These are phyloP conservation scores for Mercurialis annua DNA, from an alignment of 345 rosid species.

Conservation along the genomic window DNA sequence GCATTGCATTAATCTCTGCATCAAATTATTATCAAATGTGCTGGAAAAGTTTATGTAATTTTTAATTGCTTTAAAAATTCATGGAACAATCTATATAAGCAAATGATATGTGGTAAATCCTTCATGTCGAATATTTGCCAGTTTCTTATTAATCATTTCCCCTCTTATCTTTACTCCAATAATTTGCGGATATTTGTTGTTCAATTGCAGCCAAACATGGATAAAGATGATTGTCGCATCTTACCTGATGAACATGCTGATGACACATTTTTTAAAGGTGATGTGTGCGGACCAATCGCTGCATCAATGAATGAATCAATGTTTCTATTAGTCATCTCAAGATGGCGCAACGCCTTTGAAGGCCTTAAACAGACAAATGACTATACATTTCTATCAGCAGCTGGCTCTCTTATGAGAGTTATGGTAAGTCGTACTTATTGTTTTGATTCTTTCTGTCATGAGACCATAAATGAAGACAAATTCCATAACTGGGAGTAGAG, in stretches of 20 bases:
- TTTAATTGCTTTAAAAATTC: background rate
- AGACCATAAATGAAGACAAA: background rate
- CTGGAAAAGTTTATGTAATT: background rate
- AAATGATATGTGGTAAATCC: background rate
- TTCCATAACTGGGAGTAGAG: background rate
- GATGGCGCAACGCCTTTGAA: slow-evolving; percentile 81
- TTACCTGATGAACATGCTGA: slow-evolving; percentile 33
- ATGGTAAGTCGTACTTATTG: slow-evolving; percentile 46
- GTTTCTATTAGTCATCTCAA: slow-evolving; percentile 75
- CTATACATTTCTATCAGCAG: slow-evolving; percentile 70
- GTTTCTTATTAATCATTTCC: background rate
- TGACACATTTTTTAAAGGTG: slow-evolving; percentile 52
- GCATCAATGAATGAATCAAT: slow-evolving; percentile 84
- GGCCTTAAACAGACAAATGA: slow-evolving; percentile 80
- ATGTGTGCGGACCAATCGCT: slow-evolving; percentile 90
- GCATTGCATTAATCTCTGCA: background rate
- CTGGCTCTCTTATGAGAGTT: slow-evolving; percentile 74
- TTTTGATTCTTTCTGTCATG: background rate
- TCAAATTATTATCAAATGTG: background rate
- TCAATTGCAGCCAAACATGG: slow-evolving; percentile 51
- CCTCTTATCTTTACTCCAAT: slow-evolving; percentile 1
- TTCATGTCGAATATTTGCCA: background rate
- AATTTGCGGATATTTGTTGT: slow-evolving; percentile 16
- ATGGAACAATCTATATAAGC: background rate
- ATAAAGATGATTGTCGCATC: slow-evolving; percentile 35